Base-by-base conservation (phyloP, 1,284 basidiomycete species). In the Apiotrichum sp. region DNA sequence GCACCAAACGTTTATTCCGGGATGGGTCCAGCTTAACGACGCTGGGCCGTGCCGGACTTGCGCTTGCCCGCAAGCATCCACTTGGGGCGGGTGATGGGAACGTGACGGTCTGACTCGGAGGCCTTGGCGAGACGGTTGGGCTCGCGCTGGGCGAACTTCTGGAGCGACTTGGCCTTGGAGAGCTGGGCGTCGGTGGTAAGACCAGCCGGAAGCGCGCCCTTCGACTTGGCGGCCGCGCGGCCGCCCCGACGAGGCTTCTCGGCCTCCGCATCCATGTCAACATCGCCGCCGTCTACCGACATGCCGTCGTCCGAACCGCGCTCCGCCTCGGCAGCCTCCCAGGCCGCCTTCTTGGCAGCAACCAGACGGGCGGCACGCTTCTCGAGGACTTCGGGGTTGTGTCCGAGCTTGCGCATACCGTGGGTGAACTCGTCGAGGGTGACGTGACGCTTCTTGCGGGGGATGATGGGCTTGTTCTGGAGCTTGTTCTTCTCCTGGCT, bases 91-190 rank as follows among this genome's bases (percentile, higher is more conserved):
- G 76, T 77, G 56, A 71, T 69, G 29, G 66, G 62, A 10, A 71
- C 65, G 62, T 72, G 74, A 52, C 90, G 85, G 79, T 97, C 93
- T 55, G 83, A 81, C 80, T 97, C 93, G 62, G 88, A 89, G 44
- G 91, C 92, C 72, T 87, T 89, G 32, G 91, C 93, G 44, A 86
- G 80, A 80, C 85, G 84, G 73, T 93, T 93, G 59, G 89, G 87
- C 60, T 82, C 83, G 64, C 93, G 81, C 74, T 93, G 89, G 13
- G 86, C 86, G 58, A 93, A 82, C 67, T 89, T 87, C 60, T 89
- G 86, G 52, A 96, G 79, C 70, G 85, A 84, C 73, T 83, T 78
- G 16, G 92, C 89, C 73, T 86, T 87, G 61, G 83, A 80, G 36
- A 81, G 83, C 85, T 96, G 90, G 82, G 87, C 80, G 54, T 83